These are phyloP conservation scores for Naumovozyma baii DNA, from an alignment of 805 yeast genomes.

Conservation along the genomic window DNA sequence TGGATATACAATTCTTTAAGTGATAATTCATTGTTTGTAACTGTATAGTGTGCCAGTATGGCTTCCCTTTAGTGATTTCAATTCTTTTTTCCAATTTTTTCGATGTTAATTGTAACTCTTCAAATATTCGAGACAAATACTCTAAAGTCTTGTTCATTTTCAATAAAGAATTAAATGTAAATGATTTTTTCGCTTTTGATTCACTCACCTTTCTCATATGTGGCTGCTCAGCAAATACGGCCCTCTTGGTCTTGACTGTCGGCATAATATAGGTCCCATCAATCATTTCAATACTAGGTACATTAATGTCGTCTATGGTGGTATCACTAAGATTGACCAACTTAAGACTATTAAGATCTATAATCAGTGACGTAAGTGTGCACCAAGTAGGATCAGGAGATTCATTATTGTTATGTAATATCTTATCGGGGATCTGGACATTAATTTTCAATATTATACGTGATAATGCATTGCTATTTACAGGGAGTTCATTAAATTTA, in stretches of 20 bases:
- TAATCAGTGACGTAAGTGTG: slow-evolving; percentile 4
- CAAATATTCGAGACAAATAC: slow-evolving; percentile 15
- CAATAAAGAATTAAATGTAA: slow-evolving; percentile 21
- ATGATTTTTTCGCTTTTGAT: slow-evolving; percentile 9
- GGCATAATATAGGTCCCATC: slow-evolving; percentile 19
- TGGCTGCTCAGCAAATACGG: background rate
- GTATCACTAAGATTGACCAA: slow-evolving; percentile 7
- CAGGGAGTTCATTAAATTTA: slow-evolving; percentile 22
- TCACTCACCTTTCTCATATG: slow-evolving; percentile 1
- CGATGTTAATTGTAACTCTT: slow-evolving; percentile 14
- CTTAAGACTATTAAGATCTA: slow-evolving; percentile 16
- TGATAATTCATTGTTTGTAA: slow-evolving; percentile 5
- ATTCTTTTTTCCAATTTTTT: slow-evolving; percentile 8
- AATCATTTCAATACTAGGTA: slow-evolving; percentile 17
- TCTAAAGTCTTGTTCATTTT: slow-evolving; percentile 25
- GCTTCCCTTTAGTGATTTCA: slow-evolving; percentile 1
- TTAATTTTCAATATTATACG: slow-evolving; percentile 14
- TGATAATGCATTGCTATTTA: slow-evolving; percentile 9
- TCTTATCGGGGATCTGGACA: slow-evolving; percentile 13
- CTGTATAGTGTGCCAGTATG: slow-evolving; percentile 3
- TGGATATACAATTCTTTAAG: slow-evolving; percentile 1
- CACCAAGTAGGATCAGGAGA: slow-evolving; percentile 11
- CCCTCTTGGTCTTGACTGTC: background rate
- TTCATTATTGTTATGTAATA: background rate
- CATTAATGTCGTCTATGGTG: slow-evolving; percentile 7